These are phyloP conservation scores for Helianthus tuberosus DNA, from an alignment of 129 eudicot genomes.

Conservation along the genomic window DNA sequence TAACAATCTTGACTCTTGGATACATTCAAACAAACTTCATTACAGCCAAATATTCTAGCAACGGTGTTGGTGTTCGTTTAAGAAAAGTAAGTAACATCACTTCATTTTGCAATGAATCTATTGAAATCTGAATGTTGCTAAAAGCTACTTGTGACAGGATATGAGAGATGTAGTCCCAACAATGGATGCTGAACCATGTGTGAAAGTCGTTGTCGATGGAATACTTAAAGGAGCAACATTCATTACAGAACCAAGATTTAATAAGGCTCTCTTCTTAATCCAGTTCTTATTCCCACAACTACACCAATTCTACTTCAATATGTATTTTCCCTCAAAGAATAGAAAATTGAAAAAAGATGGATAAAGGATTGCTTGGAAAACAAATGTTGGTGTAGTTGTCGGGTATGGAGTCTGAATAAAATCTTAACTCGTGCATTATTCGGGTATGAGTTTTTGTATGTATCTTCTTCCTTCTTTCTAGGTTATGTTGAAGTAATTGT, in stretches of 20 bases:
- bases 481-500: neutral
- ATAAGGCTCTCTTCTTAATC: conserved; percentile 18
- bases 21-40: conserved; percentile 25
- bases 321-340: neutral
- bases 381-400: neutral
- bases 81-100: conserved; percentile 16
- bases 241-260: conserved; percentile 32
- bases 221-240: conserved; percentile 34
- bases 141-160: conserved; percentile 16
- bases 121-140: neutral
- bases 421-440: neutral
- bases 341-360: neutral
- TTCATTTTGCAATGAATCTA: neutral
- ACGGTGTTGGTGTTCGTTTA: neutral
- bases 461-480: neutral
- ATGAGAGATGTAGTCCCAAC: conserved; percentile 12
- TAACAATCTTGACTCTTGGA: conserved; percentile 40
- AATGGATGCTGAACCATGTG: conserved; percentile 35
- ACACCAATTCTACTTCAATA: conserved; percentile 13
- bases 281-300: conserved; percentile 38
- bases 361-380: neutral
- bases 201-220: conserved; percentile 36
- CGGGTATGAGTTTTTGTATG: neutral
- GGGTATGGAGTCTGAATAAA: neutral
- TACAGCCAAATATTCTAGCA: conserved; percentile 31